Percentiles rank a stretch among this genome's conserved stretches.
These are phyloP conservation scores for Phytophthora kernoviae DNA, from an alignment of 352 stramenopile genomes.

Conservation along the genomic window DNA sequence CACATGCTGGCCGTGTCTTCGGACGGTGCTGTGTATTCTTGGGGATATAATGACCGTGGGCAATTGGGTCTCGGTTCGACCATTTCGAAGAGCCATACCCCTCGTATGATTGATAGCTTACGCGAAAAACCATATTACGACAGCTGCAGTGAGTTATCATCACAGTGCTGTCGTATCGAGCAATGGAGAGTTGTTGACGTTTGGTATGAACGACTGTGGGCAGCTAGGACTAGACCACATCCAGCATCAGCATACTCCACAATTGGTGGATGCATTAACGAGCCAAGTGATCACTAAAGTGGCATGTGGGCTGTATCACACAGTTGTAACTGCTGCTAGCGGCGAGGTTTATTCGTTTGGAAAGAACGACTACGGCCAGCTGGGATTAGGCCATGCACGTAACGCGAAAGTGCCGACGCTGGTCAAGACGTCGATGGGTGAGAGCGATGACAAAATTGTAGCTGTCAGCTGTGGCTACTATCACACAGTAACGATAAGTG, in stretches of 20 bases:
- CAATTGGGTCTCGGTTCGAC: constrained; percentile 85
- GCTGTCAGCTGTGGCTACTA: constrained; percentile 86
- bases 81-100: constrained; percentile 88
- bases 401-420: constrained; percentile 77
- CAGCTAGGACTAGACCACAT: constrained; percentile 83
- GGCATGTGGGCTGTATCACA: constrained; percentile 85
- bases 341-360: constrained; percentile 87
- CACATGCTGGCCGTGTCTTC: constrained; percentile 86
- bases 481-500: constrained; percentile 77
- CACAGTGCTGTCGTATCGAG: constrained; percentile 85
- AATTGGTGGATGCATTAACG: constrained; percentile 71
- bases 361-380: constrained; percentile 89
- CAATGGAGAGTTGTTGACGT: constrained; percentile 78
- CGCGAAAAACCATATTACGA: constrained; percentile 84
- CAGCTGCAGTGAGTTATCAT: constrained; percentile 83
- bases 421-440: constrained; percentile 66
- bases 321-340: constrained; percentile 55
- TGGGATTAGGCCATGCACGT: constrained; percentile 78
- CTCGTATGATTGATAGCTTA: constrained; percentile 78
- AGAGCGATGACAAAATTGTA: constrained; percentile 80
- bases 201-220: constrained; percentile 90
- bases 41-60: constrained; percentile 88
- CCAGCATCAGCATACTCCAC: constrained; percentile 86
- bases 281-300: constrained; percentile 78
- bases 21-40: constrained; percentile 83